Evolutionary conservation across 1,139 yeast genomes (phyloP), one percentile per base, ranked within the genome.

Genomic region (Meyerozyma carpophila): DNA sequence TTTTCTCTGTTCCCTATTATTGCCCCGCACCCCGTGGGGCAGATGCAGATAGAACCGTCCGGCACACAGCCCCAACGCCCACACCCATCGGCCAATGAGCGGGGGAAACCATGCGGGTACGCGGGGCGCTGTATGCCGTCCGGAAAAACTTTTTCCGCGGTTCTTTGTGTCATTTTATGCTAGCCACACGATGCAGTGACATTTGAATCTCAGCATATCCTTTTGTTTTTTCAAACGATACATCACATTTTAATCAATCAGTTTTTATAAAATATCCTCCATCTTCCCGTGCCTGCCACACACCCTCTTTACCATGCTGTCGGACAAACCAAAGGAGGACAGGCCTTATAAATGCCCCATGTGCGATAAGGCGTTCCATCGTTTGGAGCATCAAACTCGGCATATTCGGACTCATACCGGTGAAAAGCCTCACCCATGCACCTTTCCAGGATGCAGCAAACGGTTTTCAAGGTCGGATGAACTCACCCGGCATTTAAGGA

Each of bases 371-470:
- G 95, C 96, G 1, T 91, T 91, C 61, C 95, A 89, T 59, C 74
- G 98, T 41, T 68, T 90, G 41, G 98, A 91, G 62, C 98, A 91
- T 63, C 96, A 89, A 61, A 90, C 96, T 14, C 79, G 98, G 55
- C 98, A 91, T 60, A 86, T 91, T 43, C 72, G 97, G 49, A 91
- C 97, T 6, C 98, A 91, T 60, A 91, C 98, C 0, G 98, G 98
- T 31, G 97, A 90, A 59, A 87, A 89, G 60, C 96, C 97, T 20
- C 96, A 90, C 58, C 81, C 81, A 40, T 91, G 98, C 63, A 77
- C 84, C 7, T 89, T 79, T 55, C 95, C 95, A 0, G 95, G 95
- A 1, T 91, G 98, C 63, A 70, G 78, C 47, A 91, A 91, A 64
- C 78, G 86, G 47, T 91, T 91, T 58, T 82, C 93, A 43, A 73